These are phyloP conservation scores for Pyrus hybrid DNA, from an alignment of 331 rosid species.

Conservation along the genomic window DNA sequence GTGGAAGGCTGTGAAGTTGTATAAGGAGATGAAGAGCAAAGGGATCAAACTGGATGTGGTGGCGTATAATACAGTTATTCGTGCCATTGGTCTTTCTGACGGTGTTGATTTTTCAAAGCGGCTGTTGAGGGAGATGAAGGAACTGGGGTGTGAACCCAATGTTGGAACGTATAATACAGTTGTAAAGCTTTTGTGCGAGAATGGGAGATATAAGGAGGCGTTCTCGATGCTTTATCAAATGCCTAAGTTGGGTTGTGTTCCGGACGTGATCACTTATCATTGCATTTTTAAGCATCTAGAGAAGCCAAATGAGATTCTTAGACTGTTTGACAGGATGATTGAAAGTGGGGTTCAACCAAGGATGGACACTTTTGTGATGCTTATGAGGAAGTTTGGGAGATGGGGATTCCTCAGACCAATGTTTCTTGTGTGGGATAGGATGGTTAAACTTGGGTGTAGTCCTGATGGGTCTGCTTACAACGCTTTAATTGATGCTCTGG, in stretches of 20 bases:
- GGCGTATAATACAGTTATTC: constrained; percentile 61
- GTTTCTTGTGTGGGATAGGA: constrained; percentile 63
- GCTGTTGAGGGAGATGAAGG: constrained; percentile 71
- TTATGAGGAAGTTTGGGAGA: constrained; percentile 77
- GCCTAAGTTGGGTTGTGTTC: constrained; percentile 44
- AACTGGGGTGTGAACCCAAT: constrained; percentile 55
- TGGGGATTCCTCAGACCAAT: constrained; percentile 92
- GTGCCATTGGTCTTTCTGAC: constrained; percentile 64
- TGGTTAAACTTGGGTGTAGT: constrained; percentile 75
- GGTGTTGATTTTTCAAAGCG: constrained; percentile 69
- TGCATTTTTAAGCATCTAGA: constrained; percentile 51
- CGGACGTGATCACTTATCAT: constrained; percentile 60
- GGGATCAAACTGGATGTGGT: constrained; percentile 70
- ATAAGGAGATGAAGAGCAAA: constrained; percentile 57
- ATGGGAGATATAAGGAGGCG: constrained; percentile 61
- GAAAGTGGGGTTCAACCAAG: constrained; percentile 58
- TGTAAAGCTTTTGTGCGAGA: constrained; percentile 65
- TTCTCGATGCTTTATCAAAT: constrained; percentile 37
- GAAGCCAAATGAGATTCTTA: constrained; percentile 61
- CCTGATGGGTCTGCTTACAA: constrained; percentile 81
- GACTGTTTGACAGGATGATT: constrained; percentile 64
- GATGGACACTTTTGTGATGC: constrained; percentile 78
- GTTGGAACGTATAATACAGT: constrained; percentile 61
- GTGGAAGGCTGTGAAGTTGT: constrained; percentile 78
- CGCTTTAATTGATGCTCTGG: constrained; percentile 75